Evolutionary conservation across 2,329 filamentous ascomycete species (phyloP).

Genomic region (Colletotrichum plurivorum): DNA sequence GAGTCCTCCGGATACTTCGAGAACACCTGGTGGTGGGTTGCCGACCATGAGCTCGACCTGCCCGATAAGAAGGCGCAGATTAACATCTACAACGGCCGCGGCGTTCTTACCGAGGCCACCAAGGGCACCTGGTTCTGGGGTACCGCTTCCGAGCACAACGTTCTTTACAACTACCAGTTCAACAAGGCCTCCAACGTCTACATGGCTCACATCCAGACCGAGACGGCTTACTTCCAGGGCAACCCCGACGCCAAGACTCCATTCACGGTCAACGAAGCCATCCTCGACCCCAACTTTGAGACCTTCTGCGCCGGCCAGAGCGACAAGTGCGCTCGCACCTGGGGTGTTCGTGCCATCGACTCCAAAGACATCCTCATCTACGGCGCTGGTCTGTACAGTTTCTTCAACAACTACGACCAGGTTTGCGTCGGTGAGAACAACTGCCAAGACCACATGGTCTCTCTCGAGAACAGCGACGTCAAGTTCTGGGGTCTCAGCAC

Average conservation of each 20-base stretch:
- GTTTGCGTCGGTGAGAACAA: conserved; percentile 75
- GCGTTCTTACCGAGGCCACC: conserved; percentile 82
- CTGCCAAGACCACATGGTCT: conserved; percentile 85
- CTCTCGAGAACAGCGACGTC: conserved; percentile 74
- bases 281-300: conserved; percentile 78
- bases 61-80: conserved; percentile 78
- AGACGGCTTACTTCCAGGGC: conserved; percentile 90
- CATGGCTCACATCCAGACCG: conserved; percentile 87
- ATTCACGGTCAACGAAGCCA: conserved; percentile 70
- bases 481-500: conserved; percentile 80
- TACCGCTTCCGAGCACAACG: conserved; percentile 77
- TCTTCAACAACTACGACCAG: conserved; percentile 87
- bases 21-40: conserved; percentile 92
- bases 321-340: conserved; percentile 76
- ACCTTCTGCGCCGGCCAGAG: conserved; percentile 62
- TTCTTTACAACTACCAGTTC: conserved; percentile 89
- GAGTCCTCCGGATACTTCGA: conserved; percentile 82
- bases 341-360: conserved; percentile 80
- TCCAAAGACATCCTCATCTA: conserved; percentile 78
- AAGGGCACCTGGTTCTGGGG: conserved; percentile 86
- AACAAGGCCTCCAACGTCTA: conserved; percentile 83
- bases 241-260: conserved; percentile 81
- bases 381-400: conserved; percentile 83
- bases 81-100: conserved; percentile 90
- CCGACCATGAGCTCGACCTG: conserved; percentile 90